These are phyloP conservation scores for Paraphoma sp. DNA, from an alignment of 2,329 filamentous ascomycete genomes.

Conservation along the genomic window DNA sequence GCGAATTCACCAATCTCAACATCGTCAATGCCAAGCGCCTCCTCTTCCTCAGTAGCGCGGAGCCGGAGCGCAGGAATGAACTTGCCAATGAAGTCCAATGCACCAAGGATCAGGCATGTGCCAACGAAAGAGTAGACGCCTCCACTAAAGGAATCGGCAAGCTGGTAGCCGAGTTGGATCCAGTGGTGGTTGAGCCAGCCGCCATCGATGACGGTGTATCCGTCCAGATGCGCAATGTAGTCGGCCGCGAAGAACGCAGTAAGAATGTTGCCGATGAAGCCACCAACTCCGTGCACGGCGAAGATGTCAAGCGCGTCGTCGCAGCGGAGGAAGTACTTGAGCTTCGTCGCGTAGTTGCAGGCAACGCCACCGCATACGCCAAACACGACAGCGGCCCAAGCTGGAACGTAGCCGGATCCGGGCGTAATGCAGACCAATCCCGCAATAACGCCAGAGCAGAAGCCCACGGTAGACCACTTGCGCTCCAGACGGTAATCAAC, in stretches of 20 bases:
- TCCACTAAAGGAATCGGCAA: conserved; percentile 80
- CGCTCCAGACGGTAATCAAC: conserved; percentile 87
- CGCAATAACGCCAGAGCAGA: conserved; percentile 88
- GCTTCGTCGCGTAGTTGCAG: conserved; percentile 89
- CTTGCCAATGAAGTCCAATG: conserved; percentile 72
- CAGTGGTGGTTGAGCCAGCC: conserved; percentile 87
- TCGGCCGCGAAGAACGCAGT: conserved; percentile 81
- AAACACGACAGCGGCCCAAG: conserved; percentile 83
- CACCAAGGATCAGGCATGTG: conserved; percentile 74
- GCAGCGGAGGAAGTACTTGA: conserved; percentile 82
- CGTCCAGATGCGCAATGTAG: conserved; percentile 83
- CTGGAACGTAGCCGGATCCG: conserved; percentile 83
- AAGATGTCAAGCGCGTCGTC: conserved; percentile 86
- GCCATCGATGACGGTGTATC: conserved; percentile 69
- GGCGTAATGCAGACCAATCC: conserved; percentile 89
- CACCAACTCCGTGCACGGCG: conserved; percentile 65
- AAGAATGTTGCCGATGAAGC: conserved; percentile 64
- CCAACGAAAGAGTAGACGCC: conserved; percentile 79
- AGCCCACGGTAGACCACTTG: conserved; percentile 93
- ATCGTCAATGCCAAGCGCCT: conserved; percentile 86
- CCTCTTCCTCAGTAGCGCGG: conserved; percentile 76
- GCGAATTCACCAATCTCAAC: conserved; percentile 92
- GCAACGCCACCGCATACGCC: conserved; percentile 77
- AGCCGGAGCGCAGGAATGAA: conserved; percentile 77
- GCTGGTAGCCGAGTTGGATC: conserved; percentile 82